A percentile compares a stretch with the other conserved stretches of the same genome.
phyloP scores from a whole-genome alignment of 1,284 basidiomycete genomes.

The Neonothopanus nambi region DNA sequence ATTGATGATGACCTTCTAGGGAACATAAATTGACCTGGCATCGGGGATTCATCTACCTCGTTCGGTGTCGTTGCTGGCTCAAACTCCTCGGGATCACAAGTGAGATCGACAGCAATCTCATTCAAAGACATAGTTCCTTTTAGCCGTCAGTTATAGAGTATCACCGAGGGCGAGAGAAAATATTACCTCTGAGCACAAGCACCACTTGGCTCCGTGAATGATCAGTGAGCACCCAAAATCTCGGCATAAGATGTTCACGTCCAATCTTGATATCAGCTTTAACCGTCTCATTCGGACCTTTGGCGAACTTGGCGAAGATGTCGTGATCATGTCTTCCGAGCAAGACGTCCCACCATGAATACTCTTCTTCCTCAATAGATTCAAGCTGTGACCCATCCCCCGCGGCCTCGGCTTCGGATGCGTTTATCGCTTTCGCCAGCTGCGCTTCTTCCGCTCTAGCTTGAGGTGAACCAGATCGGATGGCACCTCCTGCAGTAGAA shows the following conservation, averaged over 20 bases:
- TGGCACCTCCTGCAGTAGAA: slow-evolving; percentile 24
- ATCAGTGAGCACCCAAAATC: slow-evolving; percentile 81
- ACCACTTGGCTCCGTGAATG: slow-evolving; percentile 71
- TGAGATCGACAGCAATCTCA: slow-evolving; percentile 80
- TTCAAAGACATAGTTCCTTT: slow-evolving; percentile 80
- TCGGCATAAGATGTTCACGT: slow-evolving; percentile 70
- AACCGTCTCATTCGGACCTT: slow-evolving; percentile 28
- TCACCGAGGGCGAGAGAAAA: slow-evolving; percentile 1
- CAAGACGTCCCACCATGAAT: slow-evolving; percentile 81
- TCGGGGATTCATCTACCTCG: slow-evolving; percentile 33
- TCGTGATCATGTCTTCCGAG: slow-evolving; percentile 77
- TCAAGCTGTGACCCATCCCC: slow-evolving; percentile 41
- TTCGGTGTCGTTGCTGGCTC: slow-evolving; percentile 44
- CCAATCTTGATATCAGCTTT: slow-evolving; percentile 50
- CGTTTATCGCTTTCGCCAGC: slow-evolving; percentile 64
- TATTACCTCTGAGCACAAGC: slow-evolving; percentile 64
- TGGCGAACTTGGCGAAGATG: slow-evolving; percentile 66
- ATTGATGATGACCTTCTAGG: slow-evolving; percentile 10
- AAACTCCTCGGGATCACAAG: slow-evolving; percentile 72
- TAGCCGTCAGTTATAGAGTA: neutral
- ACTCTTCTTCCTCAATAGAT: slow-evolving; percentile 36
- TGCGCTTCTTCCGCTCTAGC: slow-evolving; percentile 59
- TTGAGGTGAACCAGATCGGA: slow-evolving; percentile 28
- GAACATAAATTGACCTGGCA: slow-evolving; percentile 29
- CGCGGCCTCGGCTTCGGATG: slow-evolving; percentile 63